Percentiles rank a stretch among this genome's conserved stretches.
Evolutionary conservation across 768 basidiomycete genomes (phyloP).

Genomic region (Hericium coralloides): DNA sequence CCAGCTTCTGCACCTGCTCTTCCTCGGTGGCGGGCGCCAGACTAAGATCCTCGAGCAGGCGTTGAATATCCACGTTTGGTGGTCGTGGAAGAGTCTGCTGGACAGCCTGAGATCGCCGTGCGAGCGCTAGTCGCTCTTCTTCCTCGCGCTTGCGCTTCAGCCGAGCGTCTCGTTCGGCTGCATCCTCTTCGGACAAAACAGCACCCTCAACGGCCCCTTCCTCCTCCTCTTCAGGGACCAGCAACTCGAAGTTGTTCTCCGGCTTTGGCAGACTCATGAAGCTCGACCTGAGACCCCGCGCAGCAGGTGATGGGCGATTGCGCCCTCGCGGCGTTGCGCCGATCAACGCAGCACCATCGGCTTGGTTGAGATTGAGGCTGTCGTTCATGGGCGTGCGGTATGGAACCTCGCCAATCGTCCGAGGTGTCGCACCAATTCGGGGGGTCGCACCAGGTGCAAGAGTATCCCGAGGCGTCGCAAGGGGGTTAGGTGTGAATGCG

Average conservation of each 20-base stretch:
- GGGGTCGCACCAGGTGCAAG: too few relatives aligned
- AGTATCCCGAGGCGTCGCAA: constrained; percentile 66
- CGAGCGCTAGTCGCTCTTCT: constrained; percentile 73
- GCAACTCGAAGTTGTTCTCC: constrained; percentile 94
- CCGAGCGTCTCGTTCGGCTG: constrained; percentile 82
- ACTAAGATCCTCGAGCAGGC: constrained; percentile 51
- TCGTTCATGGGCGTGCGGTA: constrained; percentile 94
- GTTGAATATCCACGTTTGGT: constrained; percentile 64
- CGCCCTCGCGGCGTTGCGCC: constrained; percentile 70
- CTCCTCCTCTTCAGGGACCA: constrained; percentile 84
- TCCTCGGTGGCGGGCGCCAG: constrained; percentile 24
- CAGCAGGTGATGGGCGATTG: constrained; percentile 50
- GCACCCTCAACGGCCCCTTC: constrained; percentile 31
- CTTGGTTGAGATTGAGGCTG: constrained; percentile 79
- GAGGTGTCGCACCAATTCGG: constrained; percentile 45
- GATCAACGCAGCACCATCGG: constrained; percentile 42
- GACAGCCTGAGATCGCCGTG: constrained; percentile 72
- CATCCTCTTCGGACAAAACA: constrained; percentile 68
- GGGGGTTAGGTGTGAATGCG: constrained; percentile 92
- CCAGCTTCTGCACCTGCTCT: constrained; percentile 43
- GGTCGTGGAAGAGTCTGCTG: constrained; percentile 82
- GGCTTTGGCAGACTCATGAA: constrained; percentile 84
- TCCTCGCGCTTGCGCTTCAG: constrained; percentile 58
- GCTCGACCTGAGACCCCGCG: constrained; percentile 69
- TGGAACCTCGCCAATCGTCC: constrained; percentile 37